These are phyloP conservation scores for Colletotrichum tabaci DNA, from an alignment of 2,329 filamentous ascomycete species.

Conservation along the genomic window DNA sequence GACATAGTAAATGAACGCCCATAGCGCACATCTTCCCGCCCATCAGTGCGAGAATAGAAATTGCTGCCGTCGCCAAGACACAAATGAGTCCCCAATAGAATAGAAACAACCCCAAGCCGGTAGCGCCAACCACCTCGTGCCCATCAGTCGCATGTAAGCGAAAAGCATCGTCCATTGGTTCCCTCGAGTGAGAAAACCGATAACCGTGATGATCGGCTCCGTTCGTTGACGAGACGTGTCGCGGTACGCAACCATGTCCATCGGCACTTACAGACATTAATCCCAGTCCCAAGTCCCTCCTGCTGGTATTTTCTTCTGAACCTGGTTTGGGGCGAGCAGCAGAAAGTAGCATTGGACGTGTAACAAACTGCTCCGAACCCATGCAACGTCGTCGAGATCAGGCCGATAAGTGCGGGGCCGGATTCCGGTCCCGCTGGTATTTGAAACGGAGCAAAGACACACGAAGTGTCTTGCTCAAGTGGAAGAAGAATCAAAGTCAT, in stretches of 20 bases:
- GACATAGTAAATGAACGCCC: slow-evolving; percentile 40
- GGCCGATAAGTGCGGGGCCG: slow-evolving; percentile 21
- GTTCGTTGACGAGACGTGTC: slow-evolving; percentile 24
- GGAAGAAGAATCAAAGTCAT: slow-evolving; percentile 40
- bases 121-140: slow-evolving; percentile 31
- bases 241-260: neutral
- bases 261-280: slow-evolving; percentile 41
- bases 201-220: slow-evolving; percentile 29
- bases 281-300: slow-evolving; percentile 26
- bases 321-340: slow-evolving; percentile 15
- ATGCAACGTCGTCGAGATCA: slow-evolving; percentile 31
- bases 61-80: slow-evolving; percentile 14
- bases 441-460: slow-evolving; percentile 12
- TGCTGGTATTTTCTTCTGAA: slow-evolving; percentile 19
- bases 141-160: slow-evolving; percentile 26
- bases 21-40: slow-evolving; percentile 24
- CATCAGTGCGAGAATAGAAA: slow-evolving; percentile 27
- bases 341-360: slow-evolving; percentile 27
- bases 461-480: neutral
- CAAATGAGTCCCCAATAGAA: slow-evolving; percentile 17
- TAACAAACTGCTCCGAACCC: slow-evolving; percentile 28
- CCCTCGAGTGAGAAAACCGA: slow-evolving; percentile 10
- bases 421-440: slow-evolving; percentile 24
- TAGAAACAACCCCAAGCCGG: slow-evolving; percentile 30
- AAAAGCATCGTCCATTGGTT: slow-evolving; percentile 11